Percentiles rank a stretch among this genome's conserved stretches.
Conservation (phyloP, 1,139 yeast genomes). For the Tardiomyces digboiensis region DNA sequence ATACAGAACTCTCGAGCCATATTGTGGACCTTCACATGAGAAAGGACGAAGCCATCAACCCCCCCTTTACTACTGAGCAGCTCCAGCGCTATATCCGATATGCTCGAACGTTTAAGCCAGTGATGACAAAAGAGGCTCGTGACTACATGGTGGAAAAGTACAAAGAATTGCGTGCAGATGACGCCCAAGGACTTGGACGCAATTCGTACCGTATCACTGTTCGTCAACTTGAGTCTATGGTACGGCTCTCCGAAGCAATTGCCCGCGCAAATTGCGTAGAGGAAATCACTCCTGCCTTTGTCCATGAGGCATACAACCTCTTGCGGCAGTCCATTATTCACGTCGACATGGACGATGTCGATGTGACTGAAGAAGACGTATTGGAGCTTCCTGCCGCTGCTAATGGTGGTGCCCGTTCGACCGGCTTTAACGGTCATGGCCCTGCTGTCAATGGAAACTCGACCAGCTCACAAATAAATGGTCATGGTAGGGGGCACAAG, state of each 20-base stretch:
- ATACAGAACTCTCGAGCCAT: slow-evolving; percentile 83
- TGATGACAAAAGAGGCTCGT: slow-evolving; percentile 75
- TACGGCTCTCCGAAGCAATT: slow-evolving; percentile 90
- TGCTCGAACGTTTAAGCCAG: slow-evolving; percentile 91
- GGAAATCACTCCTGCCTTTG: slow-evolving; percentile 77
- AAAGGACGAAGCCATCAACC: slow-evolving; percentile 81
- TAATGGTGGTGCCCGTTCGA: background rate
- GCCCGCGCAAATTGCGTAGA: slow-evolving; percentile 96
- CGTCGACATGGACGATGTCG: slow-evolving; percentile 92
- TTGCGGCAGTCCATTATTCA: slow-evolving; percentile 87
- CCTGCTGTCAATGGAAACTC: slow-evolving; percentile 2
- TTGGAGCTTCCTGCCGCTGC: slow-evolving; percentile 2
- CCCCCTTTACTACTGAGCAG: slow-evolving; percentile 88
- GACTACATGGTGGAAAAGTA: slow-evolving; percentile 69
- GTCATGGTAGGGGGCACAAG: background rate
- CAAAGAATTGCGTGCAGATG: slow-evolving; percentile 82
- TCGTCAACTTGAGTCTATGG: slow-evolving; percentile 89
- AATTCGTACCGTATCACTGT: slow-evolving; percentile 89
- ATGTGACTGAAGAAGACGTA: slow-evolving; percentile 55
- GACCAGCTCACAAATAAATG: background rate
- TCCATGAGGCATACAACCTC: slow-evolving; percentile 87
- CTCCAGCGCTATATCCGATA: slow-evolving; percentile 81
- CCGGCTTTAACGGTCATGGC: background rate
- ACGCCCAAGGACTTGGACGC: slow-evolving; percentile 86
- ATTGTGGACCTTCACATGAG: slow-evolving; percentile 91